phyloP scores from a whole-genome alignment of 176 grass and related monocot species.

The Hordeum vulgare region DNA sequence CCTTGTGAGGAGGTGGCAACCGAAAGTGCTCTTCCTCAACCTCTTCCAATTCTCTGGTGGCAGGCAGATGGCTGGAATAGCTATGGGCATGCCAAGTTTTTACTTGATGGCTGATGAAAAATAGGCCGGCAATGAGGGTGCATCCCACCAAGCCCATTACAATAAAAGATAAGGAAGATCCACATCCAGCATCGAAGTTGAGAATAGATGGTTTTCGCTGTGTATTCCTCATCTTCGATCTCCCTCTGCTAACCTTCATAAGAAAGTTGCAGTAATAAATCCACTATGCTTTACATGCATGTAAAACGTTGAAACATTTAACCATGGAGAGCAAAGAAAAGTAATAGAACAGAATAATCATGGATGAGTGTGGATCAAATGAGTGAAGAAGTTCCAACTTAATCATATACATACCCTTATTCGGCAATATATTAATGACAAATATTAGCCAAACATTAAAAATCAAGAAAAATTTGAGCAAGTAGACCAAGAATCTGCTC shows the following conservation, averaged over 20 bases:
- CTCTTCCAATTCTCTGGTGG: constrained; percentile 53
- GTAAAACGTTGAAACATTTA: not conserved
- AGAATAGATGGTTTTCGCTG: constrained; percentile 68
- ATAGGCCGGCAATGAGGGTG: constrained; percentile 41
- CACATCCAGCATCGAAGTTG: constrained; percentile 58
- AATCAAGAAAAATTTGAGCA: not conserved
- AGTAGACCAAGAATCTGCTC: not conserved
- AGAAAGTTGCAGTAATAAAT: constrained; percentile 48
- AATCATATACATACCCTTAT: not conserved
- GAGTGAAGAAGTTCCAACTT: not conserved
- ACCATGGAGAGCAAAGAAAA: not conserved
- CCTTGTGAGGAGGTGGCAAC: constrained; percentile 56
- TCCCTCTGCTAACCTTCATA: constrained; percentile 54
- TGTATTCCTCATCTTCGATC: constrained; percentile 73
- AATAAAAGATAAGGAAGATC: constrained; percentile 33
- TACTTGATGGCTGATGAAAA: constrained; percentile 28
- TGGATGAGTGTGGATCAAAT: not conserved
- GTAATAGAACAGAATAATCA: not conserved
- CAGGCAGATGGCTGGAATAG: constrained; percentile 17
- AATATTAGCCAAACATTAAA: not conserved
- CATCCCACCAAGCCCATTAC: constrained; percentile 54
- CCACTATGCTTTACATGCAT: not conserved
- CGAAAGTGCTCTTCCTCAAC: constrained; percentile 59
- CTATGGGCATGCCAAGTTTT: constrained; percentile 22
- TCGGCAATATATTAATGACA: not conserved